Conservation (phyloP, 208 protist species). For the Trypanosoma cruzi region DNA sequence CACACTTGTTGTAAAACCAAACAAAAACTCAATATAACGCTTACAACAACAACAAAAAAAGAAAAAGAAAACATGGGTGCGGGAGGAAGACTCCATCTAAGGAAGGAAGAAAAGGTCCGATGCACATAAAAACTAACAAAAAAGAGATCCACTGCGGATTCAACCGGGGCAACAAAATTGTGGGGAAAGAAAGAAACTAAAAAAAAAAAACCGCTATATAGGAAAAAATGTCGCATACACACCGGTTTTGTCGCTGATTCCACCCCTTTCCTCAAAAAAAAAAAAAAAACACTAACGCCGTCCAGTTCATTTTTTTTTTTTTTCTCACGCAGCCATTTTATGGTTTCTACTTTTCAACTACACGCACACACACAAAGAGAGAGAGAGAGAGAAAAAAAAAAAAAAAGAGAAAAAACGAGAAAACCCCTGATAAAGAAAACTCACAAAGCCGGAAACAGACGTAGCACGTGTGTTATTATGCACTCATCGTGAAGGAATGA, state of each 20-base stretch:
- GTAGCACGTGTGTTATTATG: not conserved
- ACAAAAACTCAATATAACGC: too few species aligned
- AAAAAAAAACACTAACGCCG: not conserved
- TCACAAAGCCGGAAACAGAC: slow-evolving; percentile 5
- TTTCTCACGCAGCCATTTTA: slow-evolving; percentile 5
- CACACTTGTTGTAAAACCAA: too few species aligned
- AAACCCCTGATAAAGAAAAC: slow-evolving; percentile 13
- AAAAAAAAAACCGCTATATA: not conserved
- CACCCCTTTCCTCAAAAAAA: not conserved
- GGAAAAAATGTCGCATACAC: not conserved
- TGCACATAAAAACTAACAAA: not conserved
- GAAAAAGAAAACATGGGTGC: too few species aligned
- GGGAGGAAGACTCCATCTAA: too few species aligned
- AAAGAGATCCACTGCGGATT: not conserved
- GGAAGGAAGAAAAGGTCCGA: too few species aligned
- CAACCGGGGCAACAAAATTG: not conserved
- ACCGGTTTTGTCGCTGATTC: not conserved
- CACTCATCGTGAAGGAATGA: slow-evolving; percentile 43
- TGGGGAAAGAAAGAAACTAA: not conserved
- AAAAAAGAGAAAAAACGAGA: slow-evolving; percentile 1
- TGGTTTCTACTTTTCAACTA: slow-evolving; percentile 8
- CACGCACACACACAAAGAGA: not conserved
- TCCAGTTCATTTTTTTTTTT: not conserved
- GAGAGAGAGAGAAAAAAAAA: not conserved
- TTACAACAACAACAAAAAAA: not conserved